Conservation (phyloP, 495 filamentous ascomycete genomes). For the Entonaema liquescens region DNA sequence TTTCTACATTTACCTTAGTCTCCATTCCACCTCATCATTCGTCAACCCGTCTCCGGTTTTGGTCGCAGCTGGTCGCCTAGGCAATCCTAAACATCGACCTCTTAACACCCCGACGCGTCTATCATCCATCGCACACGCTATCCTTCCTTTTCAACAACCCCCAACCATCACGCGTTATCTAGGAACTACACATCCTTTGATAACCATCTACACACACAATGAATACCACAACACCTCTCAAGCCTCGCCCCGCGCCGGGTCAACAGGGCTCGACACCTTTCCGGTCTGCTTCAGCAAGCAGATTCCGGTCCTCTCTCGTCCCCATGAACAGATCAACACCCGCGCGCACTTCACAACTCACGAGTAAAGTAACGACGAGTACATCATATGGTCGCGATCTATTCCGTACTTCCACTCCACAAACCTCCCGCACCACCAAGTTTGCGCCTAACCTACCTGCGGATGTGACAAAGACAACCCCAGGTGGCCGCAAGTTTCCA, state of each 20-base stretch:
- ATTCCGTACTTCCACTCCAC: slow-evolving; percentile 52
- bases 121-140: slow-evolving; percentile 15
- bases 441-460: slow-evolving; percentile 51
- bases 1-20: slow-evolving; percentile 23
- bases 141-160: slow-evolving; percentile 4
- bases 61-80: slow-evolving; percentile 26
- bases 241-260: slow-evolving; percentile 43
- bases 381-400: slow-evolving; percentile 40
- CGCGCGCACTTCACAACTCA: slow-evolving; percentile 19
- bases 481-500: slow-evolving; percentile 40
- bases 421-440: slow-evolving; percentile 40
- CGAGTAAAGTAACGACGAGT: slow-evolving; percentile 27
- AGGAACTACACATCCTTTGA: not conserved
- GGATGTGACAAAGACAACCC: slow-evolving; percentile 29
- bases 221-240: slow-evolving; percentile 42
- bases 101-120: slow-evolving; percentile 34
- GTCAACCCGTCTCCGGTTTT: slow-evolving; percentile 7
- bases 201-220: slow-evolving; percentile 18
- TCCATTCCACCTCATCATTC: slow-evolving; percentile 13
- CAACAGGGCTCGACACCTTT: slow-evolving; percentile 47
- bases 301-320: slow-evolving; percentile 46
- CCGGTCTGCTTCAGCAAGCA: slow-evolving; percentile 41
- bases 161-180: slow-evolving; percentile 26
- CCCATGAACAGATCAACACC: slow-evolving; percentile 37
- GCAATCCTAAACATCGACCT: slow-evolving; percentile 24